A percentile compares a stretch with the other conserved stretches of the same genome.
These are phyloP conservation scores for Trichoderma simmonsii DNA, from an alignment of 2,329 filamentous ascomycete genomes.

Conservation along the genomic window DNA sequence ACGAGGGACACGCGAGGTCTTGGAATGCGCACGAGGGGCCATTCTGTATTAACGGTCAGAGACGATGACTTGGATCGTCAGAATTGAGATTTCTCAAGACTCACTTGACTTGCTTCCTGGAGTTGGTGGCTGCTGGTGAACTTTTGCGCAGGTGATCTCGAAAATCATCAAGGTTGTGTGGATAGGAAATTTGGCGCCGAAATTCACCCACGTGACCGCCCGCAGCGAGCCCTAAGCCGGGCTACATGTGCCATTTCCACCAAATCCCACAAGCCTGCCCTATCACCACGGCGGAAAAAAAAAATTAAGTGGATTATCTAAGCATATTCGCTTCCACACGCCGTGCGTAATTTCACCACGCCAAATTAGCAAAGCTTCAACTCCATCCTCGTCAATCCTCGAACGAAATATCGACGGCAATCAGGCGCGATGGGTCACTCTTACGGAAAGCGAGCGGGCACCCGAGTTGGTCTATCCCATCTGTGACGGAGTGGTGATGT, in stretches of 20 bases:
- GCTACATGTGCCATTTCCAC: constrained; percentile 18
- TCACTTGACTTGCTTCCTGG: constrained; percentile 41
- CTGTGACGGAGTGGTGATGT: constrained; percentile 1
- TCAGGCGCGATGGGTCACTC: constrained; percentile 79
- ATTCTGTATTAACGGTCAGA: constrained; percentile 36
- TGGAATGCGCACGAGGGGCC: constrained; percentile 72
- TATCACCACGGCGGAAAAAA: constrained; percentile 26
- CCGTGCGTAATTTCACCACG: constrained; percentile 38
- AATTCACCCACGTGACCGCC: constrained; percentile 29
- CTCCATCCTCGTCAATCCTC: constrained; percentile 39
- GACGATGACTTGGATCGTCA: constrained; percentile 18
- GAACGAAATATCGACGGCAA: constrained; percentile 39
- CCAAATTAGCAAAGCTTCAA: constrained; percentile 31
- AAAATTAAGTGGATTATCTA: constrained; percentile 37
- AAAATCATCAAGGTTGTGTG: constrained; percentile 35
- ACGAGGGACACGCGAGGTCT: constrained; percentile 99
- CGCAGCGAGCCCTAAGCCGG: constrained; percentile 36
- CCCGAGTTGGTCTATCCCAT: constrained; percentile 61
- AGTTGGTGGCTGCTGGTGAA: constrained; percentile 37
- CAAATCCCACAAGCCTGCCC: constrained; percentile 32
- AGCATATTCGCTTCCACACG: constrained; percentile 37
- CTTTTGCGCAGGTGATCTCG: constrained; percentile 27
- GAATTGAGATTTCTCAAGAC: constrained; percentile 23
- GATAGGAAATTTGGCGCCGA: constrained; percentile 31
- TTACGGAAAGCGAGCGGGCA: constrained; percentile 81